These are phyloP conservation scores for Syncephalastrum monosporum DNA, from an alignment of 371 early-diverging fungal genomes.

Conservation along the genomic window DNA sequence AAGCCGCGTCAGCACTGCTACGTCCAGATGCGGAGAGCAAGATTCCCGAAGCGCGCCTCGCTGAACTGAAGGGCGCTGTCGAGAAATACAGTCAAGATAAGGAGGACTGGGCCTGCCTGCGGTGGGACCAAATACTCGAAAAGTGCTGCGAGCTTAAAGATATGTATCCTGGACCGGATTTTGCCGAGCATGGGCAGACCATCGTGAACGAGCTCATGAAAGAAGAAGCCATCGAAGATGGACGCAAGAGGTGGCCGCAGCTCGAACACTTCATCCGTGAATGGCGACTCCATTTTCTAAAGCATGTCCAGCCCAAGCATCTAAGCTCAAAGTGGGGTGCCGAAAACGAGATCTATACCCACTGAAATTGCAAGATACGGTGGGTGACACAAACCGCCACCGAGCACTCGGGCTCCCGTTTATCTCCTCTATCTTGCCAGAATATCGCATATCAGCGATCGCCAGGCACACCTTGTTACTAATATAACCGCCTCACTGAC, in stretches of 20 bases:
- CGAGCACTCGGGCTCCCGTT: too few relatives aligned
- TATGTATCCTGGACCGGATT: constrained; percentile 45
- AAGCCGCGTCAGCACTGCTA: constrained; percentile 52
- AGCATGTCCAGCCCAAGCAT: constrained; percentile 37
- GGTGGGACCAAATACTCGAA: constrained; percentile 25
- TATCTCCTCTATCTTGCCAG: too few relatives aligned
- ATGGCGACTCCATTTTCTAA: constrained; percentile 60
- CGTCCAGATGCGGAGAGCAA: constrained; percentile 18
- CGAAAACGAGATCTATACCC: constrained; percentile 37
- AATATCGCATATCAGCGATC: too few relatives aligned
- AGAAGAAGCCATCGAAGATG: constrained; percentile 9
- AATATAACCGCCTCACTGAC: too few relatives aligned
- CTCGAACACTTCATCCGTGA: constrained; percentile 35
- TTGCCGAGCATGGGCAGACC: constrained; percentile 49
- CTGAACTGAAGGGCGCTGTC: constrained; percentile 24
- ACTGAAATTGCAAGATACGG: constrained; percentile 1
- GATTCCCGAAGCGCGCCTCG: constrained; percentile 39
- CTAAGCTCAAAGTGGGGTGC: constrained; percentile 50
- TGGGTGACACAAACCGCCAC: too few relatives aligned
- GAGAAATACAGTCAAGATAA: constrained; percentile 13
- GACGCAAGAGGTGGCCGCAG: constrained; percentile 31
- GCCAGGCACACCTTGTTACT: too few relatives aligned
- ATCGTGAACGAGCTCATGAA: constrained; percentile 36
- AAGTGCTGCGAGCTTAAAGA: constrained; percentile 37
- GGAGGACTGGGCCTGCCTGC: constrained; percentile 1